phyloP scores from a whole-genome alignment of 2,329 filamentous ascomycete species.

The Pestalotiopsis fici region DNA sequence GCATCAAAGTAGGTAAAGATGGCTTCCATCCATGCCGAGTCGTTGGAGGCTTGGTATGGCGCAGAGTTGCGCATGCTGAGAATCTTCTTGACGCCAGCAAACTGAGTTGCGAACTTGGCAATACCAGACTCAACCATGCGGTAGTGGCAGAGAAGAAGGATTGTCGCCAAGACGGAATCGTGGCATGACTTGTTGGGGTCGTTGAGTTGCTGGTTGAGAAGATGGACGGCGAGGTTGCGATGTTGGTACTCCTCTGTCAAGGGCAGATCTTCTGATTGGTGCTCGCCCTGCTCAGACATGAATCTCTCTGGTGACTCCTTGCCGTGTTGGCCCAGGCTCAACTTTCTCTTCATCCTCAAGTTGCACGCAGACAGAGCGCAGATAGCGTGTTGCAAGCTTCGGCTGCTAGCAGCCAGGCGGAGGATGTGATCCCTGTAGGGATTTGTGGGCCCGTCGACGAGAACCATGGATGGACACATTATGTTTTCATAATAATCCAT shows the following conservation, averaged over 20 bases:
- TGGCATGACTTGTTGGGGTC: conserved; percentile 74
- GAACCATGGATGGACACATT: conserved; percentile 89
- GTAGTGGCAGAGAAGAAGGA: conserved; percentile 87
- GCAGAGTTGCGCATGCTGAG: conserved; percentile 70
- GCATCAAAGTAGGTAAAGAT: conserved; percentile 95
- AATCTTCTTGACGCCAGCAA: conserved; percentile 90
- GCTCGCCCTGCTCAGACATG: conserved; percentile 45
- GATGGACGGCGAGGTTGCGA: conserved; percentile 73
- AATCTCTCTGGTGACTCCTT: conserved; percentile 52
- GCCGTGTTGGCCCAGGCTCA: conserved; percentile 59
- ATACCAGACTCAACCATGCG: conserved; percentile 93
- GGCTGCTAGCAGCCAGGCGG: conserved; percentile 73
- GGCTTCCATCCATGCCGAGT: conserved; percentile 87
- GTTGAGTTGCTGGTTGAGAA: conserved; percentile 82
- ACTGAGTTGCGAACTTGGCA: conserved; percentile 90
- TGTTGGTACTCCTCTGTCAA: conserved; percentile 84
- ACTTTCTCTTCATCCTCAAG: conserved; percentile 77
- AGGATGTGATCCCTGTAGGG: conserved; percentile 85
- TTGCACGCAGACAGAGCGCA: conserved; percentile 89
- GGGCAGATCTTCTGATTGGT: conserved; percentile 62
- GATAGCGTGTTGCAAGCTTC: conserved; percentile 88
- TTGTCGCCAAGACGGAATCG: conserved; percentile 84
- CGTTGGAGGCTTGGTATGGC: conserved; percentile 56
- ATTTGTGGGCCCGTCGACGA: conserved; percentile 83
- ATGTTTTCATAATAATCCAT: conserved; percentile 93